A percentile compares a stretch with the other conserved stretches of the same genome.
Conservation (phyloP, 257 asterid species). For the Primulina eburnea region DNA sequence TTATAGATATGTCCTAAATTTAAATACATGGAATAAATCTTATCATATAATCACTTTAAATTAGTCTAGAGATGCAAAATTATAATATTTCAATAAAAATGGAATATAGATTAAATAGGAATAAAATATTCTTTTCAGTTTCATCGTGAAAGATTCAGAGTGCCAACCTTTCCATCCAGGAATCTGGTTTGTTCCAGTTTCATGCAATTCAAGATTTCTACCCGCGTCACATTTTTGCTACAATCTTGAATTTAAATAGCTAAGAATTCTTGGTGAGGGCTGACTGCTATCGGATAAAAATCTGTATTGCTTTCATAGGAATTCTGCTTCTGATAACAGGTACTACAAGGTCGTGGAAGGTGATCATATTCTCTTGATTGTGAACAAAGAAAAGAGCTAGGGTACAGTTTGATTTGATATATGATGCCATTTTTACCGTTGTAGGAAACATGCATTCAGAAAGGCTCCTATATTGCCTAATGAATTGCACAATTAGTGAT, state of each 20-base stretch:
- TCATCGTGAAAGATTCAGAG: slow-evolving; percentile 69
- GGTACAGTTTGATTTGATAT: slow-evolving; percentile 72
- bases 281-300: background rate
- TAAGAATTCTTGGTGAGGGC: too few species aligned
- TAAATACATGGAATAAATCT: too few species aligned
- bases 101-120: too few species aligned
- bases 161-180: slow-evolving; percentile 89
- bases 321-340: slow-evolving; percentile 39
- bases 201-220: background rate
- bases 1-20: too few species aligned
- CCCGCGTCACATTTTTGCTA: background rate
- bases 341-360: slow-evolving; percentile 91
- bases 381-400: slow-evolving; percentile 96
- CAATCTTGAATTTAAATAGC: background rate
- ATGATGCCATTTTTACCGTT: background rate
- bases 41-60: too few species aligned
- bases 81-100: too few species aligned
- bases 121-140: too few species aligned
- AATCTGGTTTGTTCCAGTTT: slow-evolving; percentile 60
- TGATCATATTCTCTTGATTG: slow-evolving; percentile 85
- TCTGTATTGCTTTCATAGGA: too few species aligned
- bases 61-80: too few species aligned
- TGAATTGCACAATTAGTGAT: background rate
- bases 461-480: background rate
- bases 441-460: background rate